Percentiles rank a stretch among this genome's conserved stretches.
Conservation (phyloP, 345 rosid genomes). For the Brassica carinata region DNA sequence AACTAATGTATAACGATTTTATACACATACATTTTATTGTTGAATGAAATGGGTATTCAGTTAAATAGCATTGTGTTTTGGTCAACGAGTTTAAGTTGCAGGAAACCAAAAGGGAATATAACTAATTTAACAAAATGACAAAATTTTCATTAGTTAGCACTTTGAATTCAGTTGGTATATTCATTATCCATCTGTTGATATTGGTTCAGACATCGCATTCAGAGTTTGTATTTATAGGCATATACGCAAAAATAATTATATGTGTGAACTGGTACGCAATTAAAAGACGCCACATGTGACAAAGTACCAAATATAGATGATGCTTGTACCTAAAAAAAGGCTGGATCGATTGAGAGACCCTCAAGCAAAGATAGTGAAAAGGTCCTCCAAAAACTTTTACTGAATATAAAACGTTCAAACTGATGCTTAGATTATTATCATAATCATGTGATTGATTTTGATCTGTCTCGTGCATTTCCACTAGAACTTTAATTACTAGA, state of each 20-base stretch:
- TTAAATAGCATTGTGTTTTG: not conserved
- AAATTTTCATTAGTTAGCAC: not conserved
- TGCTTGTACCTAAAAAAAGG: conserved; percentile 17
- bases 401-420: conserved; percentile 6
- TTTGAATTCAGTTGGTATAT: conserved; percentile 33
- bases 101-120: conserved; percentile 9
- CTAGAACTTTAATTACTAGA: conserved; percentile 24
- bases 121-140: conserved; percentile 8
- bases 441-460: conserved; percentile 16
- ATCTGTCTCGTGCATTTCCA: conserved; percentile 21
- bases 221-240: conserved; percentile 29
- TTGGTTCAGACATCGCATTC: conserved; percentile 38
- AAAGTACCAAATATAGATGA: conserved; percentile 27
- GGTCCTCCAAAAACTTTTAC: not conserved
- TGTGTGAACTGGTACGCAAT: conserved; percentile 6
- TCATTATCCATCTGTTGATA: conserved; percentile 35
- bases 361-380: conserved; percentile 31
- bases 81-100: conserved; percentile 21
- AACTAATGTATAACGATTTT: not conserved
- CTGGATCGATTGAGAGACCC: conserved; percentile 29
- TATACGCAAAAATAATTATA: conserved; percentile 14
- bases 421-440: conserved; percentile 28
- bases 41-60: not conserved
- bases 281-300: conserved; percentile 27
- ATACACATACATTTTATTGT: not conserved